Evolutionary conservation across 495 filamentous ascomycete genomes (phyloP), one percentile per base, ranked within the genome.

Genomic region (Baudoinia panamericana): DNA sequence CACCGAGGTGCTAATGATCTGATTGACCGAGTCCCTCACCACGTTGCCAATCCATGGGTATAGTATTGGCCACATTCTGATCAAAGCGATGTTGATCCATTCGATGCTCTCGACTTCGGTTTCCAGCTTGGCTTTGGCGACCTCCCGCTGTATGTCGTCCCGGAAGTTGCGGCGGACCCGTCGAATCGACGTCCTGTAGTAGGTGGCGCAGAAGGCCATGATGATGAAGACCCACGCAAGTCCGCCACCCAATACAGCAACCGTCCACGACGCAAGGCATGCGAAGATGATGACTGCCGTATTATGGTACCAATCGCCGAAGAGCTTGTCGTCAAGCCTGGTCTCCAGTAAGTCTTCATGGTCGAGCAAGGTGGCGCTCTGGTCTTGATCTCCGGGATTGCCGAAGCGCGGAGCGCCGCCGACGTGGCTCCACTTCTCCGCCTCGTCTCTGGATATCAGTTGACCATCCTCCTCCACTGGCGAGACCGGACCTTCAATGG

Each of bases 21-120:
- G 86, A 53, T 99, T 90, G 36, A 95, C 90, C 0, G 84, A 83
- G 56, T 71, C 79, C 64, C 95, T 86, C 50, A 99, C 76, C 10
- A 84, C 90, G 39, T 88, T 75, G 32, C 85, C 86, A 9, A 99
- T 73, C 17, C 95, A 84, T 1, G 90, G 90, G 30, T 84, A 82
- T 57, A 90, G 96, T 52, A 99, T 99, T 16, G 90, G 90, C 90
- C 90, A 99, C 64, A 99, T 96, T 59, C 96, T 99, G 58, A 90
- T 78, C 48, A 96, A 49, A 64, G 96, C 96, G 58, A 86, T 92
- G 68, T 99, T 99, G 52, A 99, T 95, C 90, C 90, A 99, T 58
- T 99, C 90, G 26, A 99, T 62, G 51, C 78, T 88, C 62, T 99
- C 90, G 19, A 75, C 78, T 54, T 99, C 92, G 7, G 81, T 92